Base-by-base conservation (phyloP, 1,139 yeast species). In the Lizanozyma gosingica region DNA sequence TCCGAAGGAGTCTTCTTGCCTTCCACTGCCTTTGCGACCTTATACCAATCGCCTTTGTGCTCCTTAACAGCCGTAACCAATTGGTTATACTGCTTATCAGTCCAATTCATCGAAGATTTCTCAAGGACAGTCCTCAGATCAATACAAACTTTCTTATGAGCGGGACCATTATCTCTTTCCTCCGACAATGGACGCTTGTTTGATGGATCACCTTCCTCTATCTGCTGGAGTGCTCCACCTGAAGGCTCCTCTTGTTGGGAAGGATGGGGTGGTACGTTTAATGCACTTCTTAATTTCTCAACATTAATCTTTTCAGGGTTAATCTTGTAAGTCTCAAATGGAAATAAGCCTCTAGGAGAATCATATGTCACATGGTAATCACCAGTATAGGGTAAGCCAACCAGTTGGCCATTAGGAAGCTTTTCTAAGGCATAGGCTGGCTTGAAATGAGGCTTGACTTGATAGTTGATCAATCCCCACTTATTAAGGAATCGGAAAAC, bases 391-490 rank as follows among this genome's bases (percentile, higher is more conserved):
- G 88, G 90, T 42, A 70, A 62, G 3, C 73, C 73, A 27, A 66
- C 72, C 53, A 60, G 65, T 34, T 57, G 59, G 1, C 74, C 75
- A 49, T 67, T 67, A 16, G 72, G 70, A 39, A 66, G 49, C 39
- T 85, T 85, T 48, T 81, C 87, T 32, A 80, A 68, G 1, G 73
- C 71, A 42, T 77, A 74, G 37, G 78, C 77, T 2, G 90, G 87
- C 49, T 78, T 73, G 45, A 77, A 64, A 46, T 76, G 80, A 2
- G 90, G 84, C 48, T 76, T 71, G 1, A 82, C 96, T 61, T 92
- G 98, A 57, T 94, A 94, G 60, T 94, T 94, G 42, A 94, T 87
- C 43, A 94, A 68, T 0, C 99, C 99, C 99, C 99, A 94, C 59
- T 84, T 86, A 55, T 80, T 90, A 47, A 94, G 69, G 55, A 94